Conservation (phyloP, 306 rosid genomes). For the Cotoneaster glaucophyllus region DNA sequence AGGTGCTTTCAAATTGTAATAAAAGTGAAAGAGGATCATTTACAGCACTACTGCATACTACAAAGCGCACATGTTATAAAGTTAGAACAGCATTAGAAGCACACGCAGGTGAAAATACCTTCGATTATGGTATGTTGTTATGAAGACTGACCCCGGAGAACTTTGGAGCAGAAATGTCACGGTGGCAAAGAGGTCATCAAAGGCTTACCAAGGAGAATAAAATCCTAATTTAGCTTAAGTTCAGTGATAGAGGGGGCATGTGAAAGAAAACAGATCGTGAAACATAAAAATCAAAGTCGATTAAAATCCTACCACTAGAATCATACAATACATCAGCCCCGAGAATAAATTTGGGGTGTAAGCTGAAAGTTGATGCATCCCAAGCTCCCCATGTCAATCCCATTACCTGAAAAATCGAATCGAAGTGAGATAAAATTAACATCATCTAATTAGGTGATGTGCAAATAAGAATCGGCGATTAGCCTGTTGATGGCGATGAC, state of each 20-base stretch:
- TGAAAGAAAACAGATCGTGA: neutral
- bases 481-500: constrained; percentile 25
- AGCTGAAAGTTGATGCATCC: constrained; percentile 64
- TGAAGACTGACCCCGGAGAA: constrained; percentile 62
- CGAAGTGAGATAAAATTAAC: neutral
- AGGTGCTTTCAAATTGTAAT: neutral
- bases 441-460: neutral
- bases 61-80: neutral
- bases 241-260: neutral
- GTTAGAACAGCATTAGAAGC: constrained; percentile 3
- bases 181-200: constrained; percentile 79
- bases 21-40: neutral
- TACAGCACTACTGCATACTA: neutral
- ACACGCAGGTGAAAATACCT: constrained; percentile 43
- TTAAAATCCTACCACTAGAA: constrained; percentile 45
- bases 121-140: constrained; percentile 76
- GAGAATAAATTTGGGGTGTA: constrained; percentile 60
- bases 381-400: constrained; percentile 92
- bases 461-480: neutral
- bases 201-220: constrained; percentile 39
- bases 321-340: constrained; percentile 91
- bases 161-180: constrained; percentile 60
- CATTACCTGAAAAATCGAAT: constrained; percentile 39
- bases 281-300: neutral
- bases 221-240: constrained; percentile 26